Evolutionary conservation across 805 yeast genomes (phyloP).

Genomic region (Hanseniaspora hatyaiensis): DNA sequence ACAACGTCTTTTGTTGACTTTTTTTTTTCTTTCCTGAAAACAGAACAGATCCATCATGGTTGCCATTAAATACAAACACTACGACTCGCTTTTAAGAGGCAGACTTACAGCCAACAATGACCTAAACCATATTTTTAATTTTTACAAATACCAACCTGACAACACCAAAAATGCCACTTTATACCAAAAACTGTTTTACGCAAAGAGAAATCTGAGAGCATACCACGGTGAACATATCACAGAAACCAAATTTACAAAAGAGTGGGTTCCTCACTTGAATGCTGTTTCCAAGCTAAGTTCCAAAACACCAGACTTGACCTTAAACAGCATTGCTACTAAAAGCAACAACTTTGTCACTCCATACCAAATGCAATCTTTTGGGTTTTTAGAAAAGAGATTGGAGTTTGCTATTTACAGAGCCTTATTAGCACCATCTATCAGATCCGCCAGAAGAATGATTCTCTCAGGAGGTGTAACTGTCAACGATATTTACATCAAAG

Average conservation of each 20-base stretch:
- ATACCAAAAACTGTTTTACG: slow-evolving; percentile 82
- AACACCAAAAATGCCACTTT: slow-evolving; percentile 53
- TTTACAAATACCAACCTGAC: slow-evolving; percentile 41
- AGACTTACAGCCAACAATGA: slow-evolving; percentile 82
- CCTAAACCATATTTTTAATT: slow-evolving; percentile 79
- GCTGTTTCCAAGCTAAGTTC: slow-evolving; percentile 86
- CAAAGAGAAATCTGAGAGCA: slow-evolving; percentile 84
- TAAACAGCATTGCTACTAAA: slow-evolving; percentile 43
- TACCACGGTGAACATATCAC: slow-evolving; percentile 92
- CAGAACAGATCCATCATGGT: slow-evolving; percentile 4
- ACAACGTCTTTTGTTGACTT: no score
- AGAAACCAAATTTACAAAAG: slow-evolving; percentile 66
- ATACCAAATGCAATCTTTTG: slow-evolving; percentile 75
- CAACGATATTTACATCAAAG: slow-evolving; percentile 66
- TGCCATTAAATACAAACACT: slow-evolving; percentile 10
- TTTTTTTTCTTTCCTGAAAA: not conserved
- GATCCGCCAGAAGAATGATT: slow-evolving; percentile 88
- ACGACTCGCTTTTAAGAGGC: slow-evolving; percentile 49
- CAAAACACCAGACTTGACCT: not conserved
- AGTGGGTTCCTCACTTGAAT: slow-evolving; percentile 56
- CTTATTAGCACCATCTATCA: slow-evolving; percentile 81
- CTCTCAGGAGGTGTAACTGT: slow-evolving; percentile 71
- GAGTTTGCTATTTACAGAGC: slow-evolving; percentile 86
- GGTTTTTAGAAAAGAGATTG: slow-evolving; percentile 74
- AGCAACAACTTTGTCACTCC: slow-evolving; percentile 50